Percentiles rank a stretch among this genome's conserved stretches.
Evolutionary conservation across 768 basidiomycete species (phyloP).

Genomic region (Clitopilus hobsonii): DNA sequence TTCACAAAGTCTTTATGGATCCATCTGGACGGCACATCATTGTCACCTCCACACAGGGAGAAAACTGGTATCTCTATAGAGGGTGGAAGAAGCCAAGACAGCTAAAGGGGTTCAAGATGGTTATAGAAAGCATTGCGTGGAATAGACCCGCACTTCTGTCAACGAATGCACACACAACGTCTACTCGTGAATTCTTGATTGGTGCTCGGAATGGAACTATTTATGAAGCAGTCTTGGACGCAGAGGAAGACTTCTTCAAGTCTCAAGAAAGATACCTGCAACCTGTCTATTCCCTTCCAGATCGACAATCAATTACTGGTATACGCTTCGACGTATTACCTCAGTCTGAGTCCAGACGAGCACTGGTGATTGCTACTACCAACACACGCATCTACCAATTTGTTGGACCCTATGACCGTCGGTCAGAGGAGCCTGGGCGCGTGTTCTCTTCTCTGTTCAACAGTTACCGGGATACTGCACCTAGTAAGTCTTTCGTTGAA

Average conservation of each 20-base stretch:
- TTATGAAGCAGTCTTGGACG: constrained; percentile 86
- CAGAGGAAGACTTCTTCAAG: constrained; percentile 90
- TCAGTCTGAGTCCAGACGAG: constrained; percentile 53
- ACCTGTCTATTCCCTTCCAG: constrained; percentile 70
- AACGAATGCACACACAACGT: constrained; percentile 55
- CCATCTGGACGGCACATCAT: constrained; percentile 90
- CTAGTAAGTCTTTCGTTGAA: constrained; percentile 51
- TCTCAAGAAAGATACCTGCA: constrained; percentile 79
- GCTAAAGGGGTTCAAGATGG: constrained; percentile 76
- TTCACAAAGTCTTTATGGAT: constrained; percentile 86
- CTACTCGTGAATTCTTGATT: constrained; percentile 81
- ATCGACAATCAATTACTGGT: constrained; percentile 80
- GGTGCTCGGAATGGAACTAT: constrained; percentile 83
- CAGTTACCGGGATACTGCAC: constrained; percentile 68
- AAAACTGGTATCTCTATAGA: constrained; percentile 88
- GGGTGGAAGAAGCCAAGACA: constrained; percentile 79
- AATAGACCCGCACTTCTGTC: constrained; percentile 66
- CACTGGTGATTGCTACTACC: constrained; percentile 78
- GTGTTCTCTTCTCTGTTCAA: constrained; percentile 74
- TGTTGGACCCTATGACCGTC: constrained; percentile 60
- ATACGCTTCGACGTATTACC: constrained; percentile 78
- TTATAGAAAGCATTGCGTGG: constrained; percentile 92
- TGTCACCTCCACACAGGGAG: constrained; percentile 80
- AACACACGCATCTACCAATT: constrained; percentile 90
- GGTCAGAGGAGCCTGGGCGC: constrained; percentile 70